phyloP scores from a whole-genome alignment of 1,284 basidiomycete species.

The Melampsora americana region DNA sequence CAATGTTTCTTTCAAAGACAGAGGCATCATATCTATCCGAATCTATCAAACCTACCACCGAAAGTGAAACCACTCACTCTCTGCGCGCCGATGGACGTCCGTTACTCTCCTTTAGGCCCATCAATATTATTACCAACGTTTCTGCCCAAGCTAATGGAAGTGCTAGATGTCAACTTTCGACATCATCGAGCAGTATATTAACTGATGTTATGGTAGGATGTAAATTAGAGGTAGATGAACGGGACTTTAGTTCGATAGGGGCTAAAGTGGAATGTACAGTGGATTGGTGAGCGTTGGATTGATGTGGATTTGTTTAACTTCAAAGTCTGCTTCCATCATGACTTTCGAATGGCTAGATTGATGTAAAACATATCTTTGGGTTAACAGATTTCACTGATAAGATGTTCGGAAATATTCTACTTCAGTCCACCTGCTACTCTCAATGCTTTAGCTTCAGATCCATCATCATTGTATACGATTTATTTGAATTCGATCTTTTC shows the following conservation, averaged over 20 bases:
- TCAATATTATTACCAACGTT: constrained; percentile 33
- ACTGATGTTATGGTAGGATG: constrained; percentile 42
- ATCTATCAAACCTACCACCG: neutral
- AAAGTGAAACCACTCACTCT: neutral
- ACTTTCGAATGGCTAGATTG: neutral
- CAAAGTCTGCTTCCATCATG: neutral
- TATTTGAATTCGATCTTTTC: constrained; percentile 40
- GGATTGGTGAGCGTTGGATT: constrained; percentile 32
- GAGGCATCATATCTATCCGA: neutral
- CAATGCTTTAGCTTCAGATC: constrained; percentile 22
- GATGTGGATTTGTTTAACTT: neutral
- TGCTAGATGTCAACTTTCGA: constrained; percentile 31
- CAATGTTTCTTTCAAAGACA: neutral
- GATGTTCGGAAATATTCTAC: neutral
- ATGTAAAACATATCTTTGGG: neutral
- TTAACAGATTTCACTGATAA: neutral
- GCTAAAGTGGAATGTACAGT: constrained; percentile 40
- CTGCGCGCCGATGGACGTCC: constrained; percentile 35
- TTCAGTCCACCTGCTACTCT: constrained; percentile 37
- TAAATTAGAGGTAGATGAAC: constrained; percentile 41
- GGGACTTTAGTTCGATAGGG: constrained; percentile 22
- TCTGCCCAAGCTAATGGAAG: constrained; percentile 40
- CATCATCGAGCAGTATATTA: constrained; percentile 36
- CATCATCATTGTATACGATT: constrained; percentile 29
- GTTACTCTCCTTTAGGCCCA: constrained; percentile 28